These are phyloP conservation scores for Albophoma yamanashiensis DNA, from an alignment of 2,329 filamentous ascomycete species.

Conservation along the genomic window DNA sequence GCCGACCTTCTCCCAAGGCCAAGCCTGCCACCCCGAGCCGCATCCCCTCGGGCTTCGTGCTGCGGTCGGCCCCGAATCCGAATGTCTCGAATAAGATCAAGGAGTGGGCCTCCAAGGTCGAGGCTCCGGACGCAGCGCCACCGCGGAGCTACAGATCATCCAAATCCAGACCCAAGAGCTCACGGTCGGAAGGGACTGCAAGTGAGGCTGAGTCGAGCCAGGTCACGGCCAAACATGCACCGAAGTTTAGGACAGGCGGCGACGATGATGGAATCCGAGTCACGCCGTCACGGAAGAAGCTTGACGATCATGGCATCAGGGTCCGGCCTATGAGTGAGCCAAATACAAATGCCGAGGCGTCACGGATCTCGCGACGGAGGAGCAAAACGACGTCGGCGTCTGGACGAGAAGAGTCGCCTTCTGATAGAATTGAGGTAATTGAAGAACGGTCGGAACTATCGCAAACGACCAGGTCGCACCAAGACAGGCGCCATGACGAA, in stretches of 20 bases:
- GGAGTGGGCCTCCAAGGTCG: slow-evolving; percentile 49
- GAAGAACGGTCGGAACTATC: slow-evolving; percentile 13
- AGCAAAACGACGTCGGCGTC: slow-evolving; percentile 17
- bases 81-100: slow-evolving; percentile 48
- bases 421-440: slow-evolving; percentile 17
- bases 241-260: slow-evolving; percentile 11
- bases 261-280: slow-evolving; percentile 33
- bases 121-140: slow-evolving; percentile 31
- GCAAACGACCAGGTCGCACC: slow-evolving; percentile 1
- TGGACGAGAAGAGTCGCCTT: slow-evolving; percentile 8
- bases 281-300: slow-evolving; percentile 23
- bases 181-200: slow-evolving; percentile 13
- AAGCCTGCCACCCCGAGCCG: slow-evolving; percentile 17
- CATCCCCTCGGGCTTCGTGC: slow-evolving; percentile 49
- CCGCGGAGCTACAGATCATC: slow-evolving; percentile 25
- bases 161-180: slow-evolving; percentile 19
- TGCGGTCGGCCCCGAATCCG: slow-evolving; percentile 41
- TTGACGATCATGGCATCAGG: slow-evolving; percentile 18
- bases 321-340: slow-evolving; percentile 17
- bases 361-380: slow-evolving; percentile 12
- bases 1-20: slow-evolving; percentile 26
- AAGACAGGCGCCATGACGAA: slow-evolving; percentile 10
- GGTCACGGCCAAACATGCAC: slow-evolving; percentile 13
- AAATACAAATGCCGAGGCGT: slow-evolving; percentile 4
- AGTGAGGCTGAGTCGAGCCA: slow-evolving; percentile 17